A percentile compares a stretch with the other conserved stretches of the same genome.
These are phyloP conservation scores for Globisporangium abappressorium DNA, from an alignment of 352 stramenopile species.

Conservation along the genomic window DNA sequence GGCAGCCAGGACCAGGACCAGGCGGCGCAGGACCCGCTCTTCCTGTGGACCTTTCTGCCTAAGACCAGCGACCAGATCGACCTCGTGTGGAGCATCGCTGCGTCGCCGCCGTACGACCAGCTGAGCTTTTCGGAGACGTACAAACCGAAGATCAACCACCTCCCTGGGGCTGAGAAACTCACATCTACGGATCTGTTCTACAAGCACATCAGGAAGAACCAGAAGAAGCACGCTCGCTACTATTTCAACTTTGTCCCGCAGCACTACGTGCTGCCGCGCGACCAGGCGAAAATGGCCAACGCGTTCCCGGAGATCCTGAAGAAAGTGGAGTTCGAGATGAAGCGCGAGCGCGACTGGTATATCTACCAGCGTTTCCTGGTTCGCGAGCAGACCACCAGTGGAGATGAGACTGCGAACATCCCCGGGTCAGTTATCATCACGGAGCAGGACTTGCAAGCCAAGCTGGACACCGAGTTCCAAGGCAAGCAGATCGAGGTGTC, in stretches of 20 bases:
- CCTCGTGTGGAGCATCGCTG: conserved; percentile 56
- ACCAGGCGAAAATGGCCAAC: conserved; percentile 38
- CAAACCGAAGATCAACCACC: conserved; percentile 59
- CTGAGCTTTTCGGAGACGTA: conserved; percentile 46
- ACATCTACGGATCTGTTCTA: conserved; percentile 40
- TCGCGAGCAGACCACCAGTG: conserved; percentile 32
- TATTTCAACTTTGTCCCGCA: conserved; percentile 66
- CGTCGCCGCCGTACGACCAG: conserved; percentile 28
- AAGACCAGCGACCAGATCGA: conserved; percentile 50
- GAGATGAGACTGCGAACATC: conserved; percentile 29
- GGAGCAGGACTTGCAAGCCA: conserved; percentile 43
- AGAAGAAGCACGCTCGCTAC: conserved; percentile 56
- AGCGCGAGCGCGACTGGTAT: conserved; percentile 41
- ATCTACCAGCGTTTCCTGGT: conserved; percentile 69
- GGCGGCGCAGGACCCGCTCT: conserved; percentile 15
- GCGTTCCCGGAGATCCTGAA: conserved; percentile 47
- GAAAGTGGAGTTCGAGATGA: conserved; percentile 51
- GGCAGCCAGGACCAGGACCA: conserved; percentile 16
- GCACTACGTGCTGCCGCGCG: conserved; percentile 61
- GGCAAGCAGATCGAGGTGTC: conserved; percentile 59
- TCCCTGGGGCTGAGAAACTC: conserved; percentile 56
- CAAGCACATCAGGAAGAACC: conserved; percentile 39
- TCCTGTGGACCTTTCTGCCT: conserved; percentile 41
- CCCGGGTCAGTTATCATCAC: conserved; percentile 36
- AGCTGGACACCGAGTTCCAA: conserved; percentile 42